Evolutionary conservation across 106 monocot genomes (phyloP).

Genomic region (Acanthochlamys bracteata): DNA sequence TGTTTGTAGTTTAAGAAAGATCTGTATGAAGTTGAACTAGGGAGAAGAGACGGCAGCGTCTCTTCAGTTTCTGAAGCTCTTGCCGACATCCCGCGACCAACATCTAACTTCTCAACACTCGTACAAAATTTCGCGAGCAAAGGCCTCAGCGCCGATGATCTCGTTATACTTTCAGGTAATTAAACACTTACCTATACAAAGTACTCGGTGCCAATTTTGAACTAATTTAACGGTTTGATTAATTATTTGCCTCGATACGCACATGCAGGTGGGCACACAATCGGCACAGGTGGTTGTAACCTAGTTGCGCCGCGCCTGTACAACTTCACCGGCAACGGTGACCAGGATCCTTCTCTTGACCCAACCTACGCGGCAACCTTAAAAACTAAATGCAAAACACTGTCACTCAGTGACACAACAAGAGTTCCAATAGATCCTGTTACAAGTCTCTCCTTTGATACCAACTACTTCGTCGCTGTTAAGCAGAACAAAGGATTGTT

Average conservation of each 20-base stretch:
- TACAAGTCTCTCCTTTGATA: conserved; percentile 22
- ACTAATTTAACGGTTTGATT: neutral
- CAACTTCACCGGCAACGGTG: conserved; percentile 41
- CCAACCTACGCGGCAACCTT: conserved; percentile 17
- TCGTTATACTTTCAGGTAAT: conserved; percentile 41
- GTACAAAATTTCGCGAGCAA: conserved; percentile 18
- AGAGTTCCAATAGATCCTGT: conserved; percentile 31
- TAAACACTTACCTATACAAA: neutral
- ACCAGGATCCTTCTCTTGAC: conserved; percentile 28
- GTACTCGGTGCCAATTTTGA: neutral
- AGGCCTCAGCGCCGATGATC: conserved; percentile 20
- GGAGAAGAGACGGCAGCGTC: conserved; percentile 31
- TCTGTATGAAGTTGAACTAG: conserved; percentile 38
- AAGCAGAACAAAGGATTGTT: conserved; percentile 22
- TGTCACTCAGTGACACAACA: conserved; percentile 7
- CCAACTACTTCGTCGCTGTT: conserved; percentile 17
- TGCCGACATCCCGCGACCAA: conserved; percentile 25
- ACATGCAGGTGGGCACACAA: conserved; percentile 38
- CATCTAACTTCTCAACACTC: conserved; percentile 18
- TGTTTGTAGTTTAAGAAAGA: conserved; percentile 20
- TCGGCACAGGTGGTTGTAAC: conserved; percentile 32
- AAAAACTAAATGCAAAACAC: conserved; percentile 15
- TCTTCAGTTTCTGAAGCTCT: conserved; percentile 15
- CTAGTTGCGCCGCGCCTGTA: conserved; percentile 30
- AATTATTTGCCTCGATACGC: too few species aligned